A percentile compares a stretch with the other conserved stretches of the same genome.
Evolutionary conservation across 495 filamentous ascomycete genomes (phyloP).

Genomic region (Evernia prunastri): DNA sequence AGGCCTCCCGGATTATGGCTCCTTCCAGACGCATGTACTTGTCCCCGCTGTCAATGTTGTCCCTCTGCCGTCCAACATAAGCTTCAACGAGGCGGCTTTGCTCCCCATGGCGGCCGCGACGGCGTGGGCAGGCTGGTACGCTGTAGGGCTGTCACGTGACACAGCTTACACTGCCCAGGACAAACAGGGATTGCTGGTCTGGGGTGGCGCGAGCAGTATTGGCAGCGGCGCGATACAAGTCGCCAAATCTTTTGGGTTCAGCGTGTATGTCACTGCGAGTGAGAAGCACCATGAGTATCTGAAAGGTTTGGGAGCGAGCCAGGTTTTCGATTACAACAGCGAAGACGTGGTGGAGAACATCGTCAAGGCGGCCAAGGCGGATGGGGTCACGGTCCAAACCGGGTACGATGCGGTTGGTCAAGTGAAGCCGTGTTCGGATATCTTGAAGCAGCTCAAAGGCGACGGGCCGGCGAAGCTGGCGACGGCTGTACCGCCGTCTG

Average conservation of each 20-base stretch:
- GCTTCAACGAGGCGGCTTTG: constrained; percentile 40
- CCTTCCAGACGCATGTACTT: constrained; percentile 38
- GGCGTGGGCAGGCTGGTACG: constrained; percentile 33
- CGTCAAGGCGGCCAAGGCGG: constrained; percentile 36
- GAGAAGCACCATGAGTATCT: constrained; percentile 39
- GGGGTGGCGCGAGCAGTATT: constrained; percentile 45
- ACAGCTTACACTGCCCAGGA: constrained; percentile 28
- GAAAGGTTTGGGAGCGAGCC: constrained; percentile 41
- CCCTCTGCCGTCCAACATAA: constrained; percentile 35
- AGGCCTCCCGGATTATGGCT: constrained; percentile 35
- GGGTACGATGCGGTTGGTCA: constrained; percentile 41
- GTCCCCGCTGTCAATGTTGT: constrained; percentile 31
- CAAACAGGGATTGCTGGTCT: constrained; percentile 39
- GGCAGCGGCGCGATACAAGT: constrained; percentile 39
- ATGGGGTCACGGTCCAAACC: constrained; percentile 36
- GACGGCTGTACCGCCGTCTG: constrained; percentile 33
- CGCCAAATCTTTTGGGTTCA: constrained; percentile 38
- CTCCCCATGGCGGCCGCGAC: constrained; percentile 40
- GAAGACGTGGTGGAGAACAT: constrained; percentile 39
- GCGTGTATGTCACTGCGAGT: constrained; percentile 46
- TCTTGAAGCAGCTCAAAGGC: constrained; percentile 35
- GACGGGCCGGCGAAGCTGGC: constrained; percentile 36
- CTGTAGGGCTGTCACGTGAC: constrained; percentile 33
- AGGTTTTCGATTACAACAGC: constrained; percentile 46
- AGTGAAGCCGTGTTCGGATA: constrained; percentile 32